These are phyloP conservation scores for Rhododendron griersonianum DNA, from an alignment of 148 eudicot genomes.

Conservation along the genomic window DNA sequence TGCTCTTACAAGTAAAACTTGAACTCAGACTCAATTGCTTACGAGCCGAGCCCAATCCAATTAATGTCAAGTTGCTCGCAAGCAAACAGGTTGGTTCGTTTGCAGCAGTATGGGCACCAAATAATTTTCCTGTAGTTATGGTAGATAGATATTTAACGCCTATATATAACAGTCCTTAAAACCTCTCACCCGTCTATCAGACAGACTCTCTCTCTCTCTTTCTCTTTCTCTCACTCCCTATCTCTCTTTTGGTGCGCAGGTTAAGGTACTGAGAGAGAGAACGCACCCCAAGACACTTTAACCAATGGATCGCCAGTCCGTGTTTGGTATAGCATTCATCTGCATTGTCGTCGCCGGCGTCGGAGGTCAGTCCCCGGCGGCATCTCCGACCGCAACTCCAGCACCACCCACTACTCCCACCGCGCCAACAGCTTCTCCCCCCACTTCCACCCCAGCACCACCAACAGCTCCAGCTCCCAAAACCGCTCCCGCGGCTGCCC, in stretches of 20 bases:
- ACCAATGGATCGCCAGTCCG: constrained; percentile 14
- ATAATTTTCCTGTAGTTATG: not conserved
- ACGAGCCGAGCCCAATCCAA: too few relatives aligned
- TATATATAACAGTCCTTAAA: not conserved
- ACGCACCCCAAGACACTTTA: not conserved
- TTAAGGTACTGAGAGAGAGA: not conserved
- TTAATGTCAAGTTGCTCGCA: too few relatives aligned
- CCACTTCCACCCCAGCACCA: constrained; percentile 13
- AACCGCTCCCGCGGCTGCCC: not conserved
- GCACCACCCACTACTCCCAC: constrained; percentile 15
- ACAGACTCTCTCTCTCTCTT: not conserved
- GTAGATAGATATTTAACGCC: not conserved
- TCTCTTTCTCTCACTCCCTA: not conserved
- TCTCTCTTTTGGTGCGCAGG: not conserved
- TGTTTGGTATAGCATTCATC: constrained; percentile 15
- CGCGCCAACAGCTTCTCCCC: constrained; percentile 5
- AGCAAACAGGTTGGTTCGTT: not conserved
- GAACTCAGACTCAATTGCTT: too few relatives aligned
- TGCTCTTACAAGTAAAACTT: too few relatives aligned
- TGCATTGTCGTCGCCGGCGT: constrained; percentile 31
- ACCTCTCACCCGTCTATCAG: not conserved
- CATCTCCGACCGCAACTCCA: constrained; percentile 21
- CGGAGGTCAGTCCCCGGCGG: constrained; percentile 31
- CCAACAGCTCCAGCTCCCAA: constrained; percentile 20
- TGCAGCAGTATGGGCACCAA: not conserved